Base-by-base conservation (phyloP, 768 basidiomycete species). In the Serendipita sp. region DNA sequence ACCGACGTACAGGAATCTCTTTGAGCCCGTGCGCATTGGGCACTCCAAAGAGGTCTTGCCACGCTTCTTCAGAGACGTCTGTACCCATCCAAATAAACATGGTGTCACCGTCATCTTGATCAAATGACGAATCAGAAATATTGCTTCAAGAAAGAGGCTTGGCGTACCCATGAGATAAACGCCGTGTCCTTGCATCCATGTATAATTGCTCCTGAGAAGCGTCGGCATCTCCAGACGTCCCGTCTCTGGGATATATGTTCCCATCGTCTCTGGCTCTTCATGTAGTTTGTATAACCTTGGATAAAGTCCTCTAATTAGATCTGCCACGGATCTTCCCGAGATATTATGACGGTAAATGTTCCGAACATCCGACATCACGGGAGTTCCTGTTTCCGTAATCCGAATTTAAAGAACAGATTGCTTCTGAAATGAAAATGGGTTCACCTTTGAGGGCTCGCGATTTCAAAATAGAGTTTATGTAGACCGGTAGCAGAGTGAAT, bases 361-460 rank as follows among this genome's bases (percentile, higher is more conserved):
- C 63, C 96, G 86, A 10, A 94, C 92, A 70, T 98, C 96, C n/a
- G 92, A 86, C 3, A 88, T 86, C 58, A 99, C 93, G 69, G 83
- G 85, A 15, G 89, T 84, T 53, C 85, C 92, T 94, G 70, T 28
- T 63, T 24, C 24, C 24, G 24, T 24, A 24, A 24, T 24, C 24
- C 24, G 41, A 15, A 51, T 30, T n/a, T 18, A 2, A 44, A 67
- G 34, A 68, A 66, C 64, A 38, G 7, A 47, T 45, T 45, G 45
- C 37, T 64, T 45, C 24, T 24, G 24, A 24, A 24, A 24, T 24
- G 24, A 24, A 24, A 24, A 24, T 24, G 64, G 64, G 65, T 68
- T 66, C 71, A 85, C 95, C 92, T 85, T 96, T 95, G n/a, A 99
- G 75, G 18, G 92, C 86, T 73, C 96, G 95, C 63, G 82, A 82